phyloP scores from a whole-genome alignment of 108 stramenopile species.

The Skeletonema grethae region DNA sequence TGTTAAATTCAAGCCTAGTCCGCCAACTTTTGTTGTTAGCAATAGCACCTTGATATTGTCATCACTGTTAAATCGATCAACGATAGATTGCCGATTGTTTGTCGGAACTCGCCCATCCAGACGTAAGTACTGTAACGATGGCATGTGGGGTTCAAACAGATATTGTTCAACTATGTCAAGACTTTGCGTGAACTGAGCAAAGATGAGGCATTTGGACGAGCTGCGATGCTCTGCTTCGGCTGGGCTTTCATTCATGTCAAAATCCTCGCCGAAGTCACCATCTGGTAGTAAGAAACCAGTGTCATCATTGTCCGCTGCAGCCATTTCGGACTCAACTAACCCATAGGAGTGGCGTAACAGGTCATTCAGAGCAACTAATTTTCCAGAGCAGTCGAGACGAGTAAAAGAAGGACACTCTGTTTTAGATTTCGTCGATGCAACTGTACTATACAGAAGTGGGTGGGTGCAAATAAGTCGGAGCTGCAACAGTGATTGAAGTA shows the following conservation, averaged over 20 bases:
- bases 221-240: not conserved
- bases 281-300: constrained; percentile 60
- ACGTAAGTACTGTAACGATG: constrained; percentile 69
- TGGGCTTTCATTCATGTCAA: not conserved
- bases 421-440: constrained; percentile 62
- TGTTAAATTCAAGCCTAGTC: constrained; percentile 84
- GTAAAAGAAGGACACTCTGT: constrained; percentile 38
- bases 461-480: constrained; percentile 89
- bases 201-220: constrained; percentile 77
- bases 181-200: constrained; percentile 83
- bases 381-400: constrained; percentile 78
- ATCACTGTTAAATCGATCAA: constrained; percentile 81
- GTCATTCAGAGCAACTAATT: constrained; percentile 78
- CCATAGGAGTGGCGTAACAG: constrained; percentile 68
- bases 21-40: constrained; percentile 85
- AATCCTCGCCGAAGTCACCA: constrained; percentile 16
- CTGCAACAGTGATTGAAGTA: constrained; percentile 72
- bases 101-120: constrained; percentile 79
- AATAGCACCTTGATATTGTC: constrained; percentile 64
- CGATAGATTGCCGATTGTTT: constrained; percentile 57
- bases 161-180: constrained; percentile 84
- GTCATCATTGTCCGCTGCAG: constrained; percentile 81
- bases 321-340: constrained; percentile 58
- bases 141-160: constrained; percentile 73
- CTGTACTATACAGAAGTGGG: constrained; percentile 57